Evolutionary conservation across 345 rosid species (phyloP), one percentile per base, ranked within the genome.

Genomic region (Geranium rotundifolium): DNA sequence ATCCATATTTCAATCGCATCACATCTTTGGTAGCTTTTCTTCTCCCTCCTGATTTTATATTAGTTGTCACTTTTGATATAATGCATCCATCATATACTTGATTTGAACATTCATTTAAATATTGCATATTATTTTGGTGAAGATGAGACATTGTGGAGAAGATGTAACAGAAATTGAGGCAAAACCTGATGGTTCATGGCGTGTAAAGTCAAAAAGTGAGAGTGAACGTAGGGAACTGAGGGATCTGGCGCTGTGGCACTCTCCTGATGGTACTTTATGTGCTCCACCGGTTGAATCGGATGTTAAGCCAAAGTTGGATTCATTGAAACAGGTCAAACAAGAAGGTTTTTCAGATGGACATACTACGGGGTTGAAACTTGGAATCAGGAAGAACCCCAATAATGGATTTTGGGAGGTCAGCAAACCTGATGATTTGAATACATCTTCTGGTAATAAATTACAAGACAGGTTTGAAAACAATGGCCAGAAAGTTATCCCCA

Each of bases 121-220:
- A 12, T 19, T 55, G 63, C 13, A 4, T 65, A 56, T 13, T 19
- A 46, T 75, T 73, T 64, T 64, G 61, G 41, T 72, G 50, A 75
- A 93, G 99, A 90, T 90, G 99, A 75, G 76, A 72, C 74, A 79
- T 72, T 93, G 92, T 64, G 87, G 86, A 50, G 97, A 90, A 79
- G 99, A 92, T 60, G 73, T 81, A 58, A 76, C 95, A 12, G 98
- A 89, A 69, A 79, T 89, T 69, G 95, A 89, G 82, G 77, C 89
- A 73, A 89, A 87, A 76, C 95, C 93, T 72, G 88, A 89, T 79
- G 98, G 95, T 69, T 90, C 89, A 63, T 93, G 99, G 99, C 99
- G 92, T 64, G 97, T 79, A 19, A 93, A 86, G 77, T 73, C 83
- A 29, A 93, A 81, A 79, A 79, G 76, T 58, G 96, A 88, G 64